Evolutionary conservation across 2,329 filamentous ascomycete genomes (phyloP), one percentile per base, ranked within the genome.

Genomic region (Paramyrothecium roridum): DNA sequence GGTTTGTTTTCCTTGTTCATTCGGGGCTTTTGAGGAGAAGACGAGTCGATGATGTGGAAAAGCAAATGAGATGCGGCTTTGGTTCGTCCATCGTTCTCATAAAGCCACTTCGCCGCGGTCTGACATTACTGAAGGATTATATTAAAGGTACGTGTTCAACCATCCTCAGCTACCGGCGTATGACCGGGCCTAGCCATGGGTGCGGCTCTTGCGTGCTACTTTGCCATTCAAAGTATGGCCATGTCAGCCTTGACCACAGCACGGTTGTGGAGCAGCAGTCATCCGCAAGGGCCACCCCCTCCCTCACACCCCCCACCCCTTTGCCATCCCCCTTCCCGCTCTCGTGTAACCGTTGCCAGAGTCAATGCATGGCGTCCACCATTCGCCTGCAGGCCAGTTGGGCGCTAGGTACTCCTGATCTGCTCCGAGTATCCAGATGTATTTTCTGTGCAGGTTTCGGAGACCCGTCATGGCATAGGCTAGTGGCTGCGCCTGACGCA

Each of bases 281-380:
- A 43, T 43, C n/a, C 16, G 6, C 37, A 43, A 43, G n/a, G 37
- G 12, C 37, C 46, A 48, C 22, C 19, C 19, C 40, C 40, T 20
- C 40, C 40, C 19, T 23, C 17, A 19, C 46, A 48, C 46, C n/a
- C 23, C 49, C n/a, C 19, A n/a, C 49, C n/a, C 20, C 46, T 45
- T 33, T 30, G n/a, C 49, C 49, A 6, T n/a, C 40, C 40, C 19
- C 48, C 48, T 20, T 16, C 48, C 22, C 23, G n/a, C 20, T 50
- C 17, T 55, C 52, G 61, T 61, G 60, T 60, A 61, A 63, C 60
- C 34, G 34, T 53, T 30, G 48, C 17, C 40, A 54, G 34, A 55
- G 47, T 56, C 53, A 45, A 55, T 63, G 60, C 57, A 56, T 65
- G 61, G 62, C 63, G 59, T 63, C 52, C 56, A 62, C 52, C 54